These are phyloP conservation scores for Setaria italica DNA, from an alignment of 202 grass and related monocot genomes.

Conservation along the genomic window DNA sequence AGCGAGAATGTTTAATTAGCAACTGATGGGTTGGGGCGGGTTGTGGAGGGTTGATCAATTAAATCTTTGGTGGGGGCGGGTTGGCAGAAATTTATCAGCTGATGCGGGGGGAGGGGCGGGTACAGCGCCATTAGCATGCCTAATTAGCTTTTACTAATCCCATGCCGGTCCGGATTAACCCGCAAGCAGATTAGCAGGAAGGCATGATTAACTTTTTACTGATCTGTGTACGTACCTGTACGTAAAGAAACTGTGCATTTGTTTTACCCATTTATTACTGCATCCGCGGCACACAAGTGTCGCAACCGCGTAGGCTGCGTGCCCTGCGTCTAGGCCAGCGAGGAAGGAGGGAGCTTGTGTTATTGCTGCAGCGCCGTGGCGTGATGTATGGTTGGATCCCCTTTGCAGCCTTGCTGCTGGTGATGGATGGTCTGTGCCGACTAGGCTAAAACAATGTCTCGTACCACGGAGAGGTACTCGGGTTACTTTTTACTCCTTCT, in stretches of 20 bases:
- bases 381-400: conserved; percentile 12
- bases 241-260: neutral
- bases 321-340: neutral
- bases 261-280: neutral
- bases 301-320: neutral
- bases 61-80: too few species aligned
- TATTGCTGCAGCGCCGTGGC: neutral
- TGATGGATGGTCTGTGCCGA: conserved; percentile 31
- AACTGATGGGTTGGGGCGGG: too few species aligned
- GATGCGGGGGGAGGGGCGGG: too few species aligned
- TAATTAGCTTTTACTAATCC: too few species aligned
- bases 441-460: conserved; percentile 5
- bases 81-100: too few species aligned
- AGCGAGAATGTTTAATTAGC: too few species aligned
- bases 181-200: neutral
- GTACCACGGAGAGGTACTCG: neutral
- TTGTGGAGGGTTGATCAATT: too few species aligned
- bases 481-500: neutral
- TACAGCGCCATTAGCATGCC: too few species aligned
- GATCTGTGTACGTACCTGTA: neutral
- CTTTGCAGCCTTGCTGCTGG: too few species aligned
- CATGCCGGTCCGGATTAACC: neutral
- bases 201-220: conserved; percentile 11
- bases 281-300: neutral
- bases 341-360: neutral